Conservation (phyloP, 2,329 filamentous ascomycete species). For the Dactylellina leptospora region DNA sequence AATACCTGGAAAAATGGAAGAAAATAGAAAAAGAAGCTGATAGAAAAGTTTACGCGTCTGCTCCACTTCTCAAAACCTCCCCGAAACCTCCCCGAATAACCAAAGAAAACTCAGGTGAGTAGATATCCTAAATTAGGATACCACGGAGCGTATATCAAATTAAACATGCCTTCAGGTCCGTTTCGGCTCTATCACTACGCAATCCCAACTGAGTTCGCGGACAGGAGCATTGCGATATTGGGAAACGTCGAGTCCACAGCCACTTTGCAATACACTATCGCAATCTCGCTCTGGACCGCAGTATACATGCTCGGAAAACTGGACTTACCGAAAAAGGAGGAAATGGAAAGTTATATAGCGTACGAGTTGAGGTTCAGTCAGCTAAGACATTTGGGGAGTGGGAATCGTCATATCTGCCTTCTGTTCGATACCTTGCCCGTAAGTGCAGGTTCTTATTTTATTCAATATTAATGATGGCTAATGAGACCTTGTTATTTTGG, state of each 20-base stretch:
- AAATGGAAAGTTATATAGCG: constrained; percentile 23
- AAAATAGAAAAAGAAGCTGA: constrained; percentile 23
- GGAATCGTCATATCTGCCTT: no score
- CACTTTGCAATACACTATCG: constrained; percentile 13
- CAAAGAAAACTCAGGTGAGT: no score
- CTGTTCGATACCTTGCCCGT: no score
- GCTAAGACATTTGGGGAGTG: constrained; percentile 8
- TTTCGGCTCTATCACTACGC: constrained; percentile 30
- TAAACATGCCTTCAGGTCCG: neutral
- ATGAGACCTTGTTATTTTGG: no score
- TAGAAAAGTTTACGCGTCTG: constrained; percentile 2
- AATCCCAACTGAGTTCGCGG: constrained; percentile 17
- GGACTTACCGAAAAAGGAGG: constrained; percentile 17
- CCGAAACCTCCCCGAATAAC: no score
- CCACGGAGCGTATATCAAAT: no score
- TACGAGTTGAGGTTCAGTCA: constrained; percentile 18
- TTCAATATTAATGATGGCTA: no score
- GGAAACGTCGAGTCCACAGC: neutral
- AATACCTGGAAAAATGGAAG: constrained; percentile 25
- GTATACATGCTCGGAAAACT: constrained; percentile 40
- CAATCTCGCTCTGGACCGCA: constrained; percentile 12
- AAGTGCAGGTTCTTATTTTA: no score
- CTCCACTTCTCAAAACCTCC: constrained; percentile 13
- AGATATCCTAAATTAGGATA: no score
- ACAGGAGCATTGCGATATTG: constrained; percentile 25